phyloP scores from a whole-genome alignment of 768 basidiomycete genomes.

The Tylopilus felleus region DNA sequence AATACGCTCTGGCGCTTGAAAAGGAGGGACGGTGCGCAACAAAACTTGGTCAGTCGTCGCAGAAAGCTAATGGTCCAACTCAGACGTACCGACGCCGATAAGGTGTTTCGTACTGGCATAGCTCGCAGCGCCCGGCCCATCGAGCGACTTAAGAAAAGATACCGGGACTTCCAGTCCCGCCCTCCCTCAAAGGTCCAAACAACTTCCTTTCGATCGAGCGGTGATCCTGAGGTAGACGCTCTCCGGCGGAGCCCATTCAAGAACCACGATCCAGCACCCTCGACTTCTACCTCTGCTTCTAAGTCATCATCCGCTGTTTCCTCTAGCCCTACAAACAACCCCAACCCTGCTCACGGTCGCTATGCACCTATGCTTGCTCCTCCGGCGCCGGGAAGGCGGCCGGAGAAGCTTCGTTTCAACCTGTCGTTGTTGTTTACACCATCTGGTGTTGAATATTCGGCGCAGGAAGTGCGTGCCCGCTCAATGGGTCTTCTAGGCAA shows the following conservation, averaged over 20 bases:
- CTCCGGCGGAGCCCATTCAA: conserved; percentile 37
- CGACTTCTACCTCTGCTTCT: conserved; percentile 31
- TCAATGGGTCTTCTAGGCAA: conserved; percentile 82
- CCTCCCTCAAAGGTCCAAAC: conserved; percentile 29
- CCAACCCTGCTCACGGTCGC: conserved; percentile 35
- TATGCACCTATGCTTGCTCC: conserved; percentile 76
- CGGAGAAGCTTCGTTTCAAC: conserved; percentile 68
- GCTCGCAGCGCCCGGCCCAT: conserved; percentile 76
- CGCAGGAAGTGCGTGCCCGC: conserved; percentile 77
- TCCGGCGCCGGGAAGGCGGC: conserved; percentile 62
- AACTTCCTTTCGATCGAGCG: conserved; percentile 24
- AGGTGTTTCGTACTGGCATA: conserved; percentile 79
- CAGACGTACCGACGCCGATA: conserved; percentile 76
- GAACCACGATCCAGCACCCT: conserved; percentile 31
- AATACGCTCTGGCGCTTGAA: conserved; percentile 83
- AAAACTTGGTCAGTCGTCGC: conserved; percentile 3
- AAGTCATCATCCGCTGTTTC: conserved; percentile 16
- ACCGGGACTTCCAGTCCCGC: conserved; percentile 73
- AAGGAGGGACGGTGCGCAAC: conserved; percentile 63
- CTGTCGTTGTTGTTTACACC: conserved; percentile 70
- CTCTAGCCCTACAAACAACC: conserved; percentile 40
- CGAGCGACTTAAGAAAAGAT: conserved; percentile 78
- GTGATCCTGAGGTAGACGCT: conserved; percentile 27
- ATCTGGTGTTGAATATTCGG: conserved; percentile 77
- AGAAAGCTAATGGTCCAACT: conserved; percentile 3